A percentile compares a stretch with the other conserved stretches of the same genome.
These are phyloP conservation scores for Juncus inflexus DNA, from an alignment of 176 grass and related monocot species.

Conservation along the genomic window DNA sequence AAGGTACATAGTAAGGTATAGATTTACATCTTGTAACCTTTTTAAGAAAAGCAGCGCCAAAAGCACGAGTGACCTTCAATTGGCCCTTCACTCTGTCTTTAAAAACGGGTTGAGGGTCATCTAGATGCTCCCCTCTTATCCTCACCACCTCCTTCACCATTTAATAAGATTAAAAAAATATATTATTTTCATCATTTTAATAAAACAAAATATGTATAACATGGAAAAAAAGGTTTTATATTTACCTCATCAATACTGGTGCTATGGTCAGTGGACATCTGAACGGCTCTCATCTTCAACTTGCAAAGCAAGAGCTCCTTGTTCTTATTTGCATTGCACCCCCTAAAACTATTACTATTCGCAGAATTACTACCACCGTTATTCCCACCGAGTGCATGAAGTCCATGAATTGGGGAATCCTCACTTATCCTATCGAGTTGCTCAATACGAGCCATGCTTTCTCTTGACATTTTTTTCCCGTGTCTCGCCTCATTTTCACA, in stretches of 20 bases:
- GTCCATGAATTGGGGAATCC: conserved; percentile 81
- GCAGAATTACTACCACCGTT: conserved; percentile 5
- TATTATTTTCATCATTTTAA: conserved; percentile 7
- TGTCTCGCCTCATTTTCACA: conserved; percentile 49
- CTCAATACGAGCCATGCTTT: conserved; percentile 68
- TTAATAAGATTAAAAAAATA: conserved; percentile 21
- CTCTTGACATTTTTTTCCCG: conserved; percentile 63
- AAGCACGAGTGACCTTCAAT: conserved; percentile 87
- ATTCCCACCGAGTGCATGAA: no score
- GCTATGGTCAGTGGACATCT: conserved; percentile 74
- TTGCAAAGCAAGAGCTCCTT: conserved; percentile 70
- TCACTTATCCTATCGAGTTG: conserved; percentile 77
- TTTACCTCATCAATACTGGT: conserved; percentile 81
- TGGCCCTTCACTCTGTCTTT: conserved; percentile 93
- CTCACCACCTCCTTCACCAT: conserved; percentile 67
- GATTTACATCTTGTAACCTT: conserved; percentile 42
- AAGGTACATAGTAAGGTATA: not conserved
- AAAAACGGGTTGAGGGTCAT: conserved; percentile 78
- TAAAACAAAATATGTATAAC: conserved; percentile 8
- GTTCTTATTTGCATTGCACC: conserved; percentile 45
- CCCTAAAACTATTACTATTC: conserved; percentile 43
- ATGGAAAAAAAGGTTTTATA: conserved; percentile 7
- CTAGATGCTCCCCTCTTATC: conserved; percentile 78
- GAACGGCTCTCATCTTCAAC: conserved; percentile 67
- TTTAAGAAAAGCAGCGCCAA: conserved; percentile 91